Conservation (phyloP, 1,284 basidiomycete genomes). For the Fomitopsis betulina region DNA sequence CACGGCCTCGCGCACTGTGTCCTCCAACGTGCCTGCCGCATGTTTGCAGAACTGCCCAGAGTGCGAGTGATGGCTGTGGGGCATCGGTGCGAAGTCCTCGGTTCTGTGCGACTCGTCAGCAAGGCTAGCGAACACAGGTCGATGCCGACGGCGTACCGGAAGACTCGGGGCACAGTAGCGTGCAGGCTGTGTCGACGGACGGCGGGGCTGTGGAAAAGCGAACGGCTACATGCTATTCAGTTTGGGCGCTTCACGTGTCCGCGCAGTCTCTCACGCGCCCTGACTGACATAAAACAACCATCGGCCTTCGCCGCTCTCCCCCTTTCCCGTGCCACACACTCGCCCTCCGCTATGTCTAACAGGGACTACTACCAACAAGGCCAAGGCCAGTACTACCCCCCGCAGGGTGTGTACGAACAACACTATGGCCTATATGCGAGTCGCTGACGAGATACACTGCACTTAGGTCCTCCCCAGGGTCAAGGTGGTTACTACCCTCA, state of each 20-base stretch:
- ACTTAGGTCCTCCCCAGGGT: constrained; percentile 49
- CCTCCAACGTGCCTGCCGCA: constrained; percentile 72
- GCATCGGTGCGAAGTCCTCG: constrained; percentile 47
- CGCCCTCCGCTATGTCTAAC: constrained; percentile 53
- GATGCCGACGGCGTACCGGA: background rate
- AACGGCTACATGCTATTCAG: background rate
- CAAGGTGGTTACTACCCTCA: constrained; percentile 77
- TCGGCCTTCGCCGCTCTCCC: background rate
- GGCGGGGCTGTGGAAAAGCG: background rate
- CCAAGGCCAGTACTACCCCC: constrained; percentile 62
- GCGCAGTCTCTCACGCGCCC: background rate
- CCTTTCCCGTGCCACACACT: constrained; percentile 5
- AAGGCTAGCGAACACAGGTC: background rate
- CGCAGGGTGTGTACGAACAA: constrained; percentile 43
- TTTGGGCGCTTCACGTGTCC: constrained; percentile 8
- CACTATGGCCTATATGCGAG: background rate
- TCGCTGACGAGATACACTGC: background rate
- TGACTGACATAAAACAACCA: constrained; percentile 5
- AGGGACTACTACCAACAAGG: constrained; percentile 65
- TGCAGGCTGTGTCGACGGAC: background rate
- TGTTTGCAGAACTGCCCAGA: constrained; percentile 97
- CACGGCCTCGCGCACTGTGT: constrained; percentile 79
- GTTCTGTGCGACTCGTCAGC: background rate
- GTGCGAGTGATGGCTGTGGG: constrained; percentile 91
- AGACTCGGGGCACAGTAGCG: background rate